These are phyloP conservation scores for Clonostachys rosea DNA, from an alignment of 2,329 filamentous ascomycete species.

Conservation along the genomic window DNA sequence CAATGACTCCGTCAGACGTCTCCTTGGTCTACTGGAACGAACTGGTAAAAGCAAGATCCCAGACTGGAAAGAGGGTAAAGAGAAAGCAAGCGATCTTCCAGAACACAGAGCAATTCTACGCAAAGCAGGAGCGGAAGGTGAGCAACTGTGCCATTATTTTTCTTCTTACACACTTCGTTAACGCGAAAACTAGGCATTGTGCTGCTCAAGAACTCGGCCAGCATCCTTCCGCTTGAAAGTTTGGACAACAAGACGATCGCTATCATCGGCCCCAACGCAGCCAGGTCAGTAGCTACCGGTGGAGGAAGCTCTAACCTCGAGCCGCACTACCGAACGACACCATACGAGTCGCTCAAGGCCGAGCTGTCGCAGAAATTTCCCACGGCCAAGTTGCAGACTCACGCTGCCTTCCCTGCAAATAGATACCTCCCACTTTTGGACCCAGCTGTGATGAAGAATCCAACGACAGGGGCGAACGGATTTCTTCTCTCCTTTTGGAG, in stretches of 20 bases:
- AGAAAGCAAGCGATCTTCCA: not conserved
- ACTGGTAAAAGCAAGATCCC: not conserved
- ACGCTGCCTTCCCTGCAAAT: not conserved
- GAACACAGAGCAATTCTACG: not conserved
- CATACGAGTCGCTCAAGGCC: constrained; percentile 59
- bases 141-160: too few species aligned
- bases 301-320: constrained; percentile 11
- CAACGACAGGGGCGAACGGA: not conserved
- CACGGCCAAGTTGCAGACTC: not conserved
- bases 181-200: constrained; percentile 34
- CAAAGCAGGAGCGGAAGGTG: not conserved
- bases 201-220: constrained; percentile 52
- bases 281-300: constrained; percentile 62
- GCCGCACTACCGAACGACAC: constrained; percentile 54
- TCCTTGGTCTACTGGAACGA: not conserved
- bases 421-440: not conserved
- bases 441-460: not conserved
- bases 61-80: not conserved
- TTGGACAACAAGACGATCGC: constrained; percentile 53
- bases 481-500: not conserved
- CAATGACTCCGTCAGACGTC: not conserved
- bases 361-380: not conserved
- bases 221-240: constrained; percentile 49
- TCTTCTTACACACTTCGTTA: too few species aligned
- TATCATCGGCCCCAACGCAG: constrained; percentile 71